These are phyloP conservation scores for Flaveria linearis DNA, from an alignment of 129 eudicot species.

Conservation along the genomic window DNA sequence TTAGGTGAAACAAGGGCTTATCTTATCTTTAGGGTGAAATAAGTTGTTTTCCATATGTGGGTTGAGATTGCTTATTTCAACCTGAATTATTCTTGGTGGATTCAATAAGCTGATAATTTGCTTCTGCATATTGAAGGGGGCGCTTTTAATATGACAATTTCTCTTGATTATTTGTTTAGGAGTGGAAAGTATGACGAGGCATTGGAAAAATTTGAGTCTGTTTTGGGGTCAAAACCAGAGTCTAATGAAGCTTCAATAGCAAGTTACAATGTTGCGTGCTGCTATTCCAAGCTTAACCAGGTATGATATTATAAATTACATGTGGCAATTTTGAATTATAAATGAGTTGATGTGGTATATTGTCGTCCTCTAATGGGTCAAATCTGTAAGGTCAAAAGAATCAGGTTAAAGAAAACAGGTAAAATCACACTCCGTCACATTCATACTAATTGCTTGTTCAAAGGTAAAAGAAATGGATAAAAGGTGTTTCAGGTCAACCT, in stretches of 20 bases:
- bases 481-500: background rate
- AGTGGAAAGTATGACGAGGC: conserved; percentile 15
- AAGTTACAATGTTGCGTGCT: conserved; percentile 96
- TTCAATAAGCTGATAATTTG: background rate
- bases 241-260: conserved; percentile 78
- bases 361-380: background rate
- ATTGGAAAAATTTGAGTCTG: conserved; percentile 19
- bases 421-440: background rate
- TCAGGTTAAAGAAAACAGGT: background rate
- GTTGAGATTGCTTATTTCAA: too few relatives aligned
- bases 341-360: background rate
- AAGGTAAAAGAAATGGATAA: background rate
- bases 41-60: background rate
- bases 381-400: background rate
- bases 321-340: background rate
- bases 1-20: background rate
- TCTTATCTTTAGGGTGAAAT: background rate
- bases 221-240: conserved; percentile 55
- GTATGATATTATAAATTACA: conserved; percentile 32
- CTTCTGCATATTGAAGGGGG: background rate
- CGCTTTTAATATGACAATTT: background rate
- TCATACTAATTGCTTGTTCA: background rate
- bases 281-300: conserved; percentile 94
- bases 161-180: conserved; percentile 2
- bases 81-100: too few relatives aligned